These are phyloP conservation scores for Tylopilus balloui DNA, from an alignment of 768 basidiomycete species.

Conservation along the genomic window DNA sequence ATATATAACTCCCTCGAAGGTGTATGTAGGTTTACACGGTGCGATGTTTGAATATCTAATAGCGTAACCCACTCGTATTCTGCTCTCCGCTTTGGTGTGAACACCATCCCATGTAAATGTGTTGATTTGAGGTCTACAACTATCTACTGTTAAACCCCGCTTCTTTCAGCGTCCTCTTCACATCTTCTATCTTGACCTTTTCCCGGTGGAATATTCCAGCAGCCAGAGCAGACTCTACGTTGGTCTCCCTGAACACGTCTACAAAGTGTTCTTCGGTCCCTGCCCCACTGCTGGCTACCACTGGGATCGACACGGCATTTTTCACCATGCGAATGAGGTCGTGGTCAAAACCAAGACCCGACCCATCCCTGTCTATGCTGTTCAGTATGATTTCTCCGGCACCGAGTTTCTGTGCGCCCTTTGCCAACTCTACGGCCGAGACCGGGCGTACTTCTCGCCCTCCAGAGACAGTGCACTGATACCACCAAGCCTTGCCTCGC, in stretches of 20 bases:
- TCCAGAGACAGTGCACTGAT: slow-evolving; percentile 95
- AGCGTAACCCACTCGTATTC: slow-evolving; percentile 27
- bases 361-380: slow-evolving; percentile 95
- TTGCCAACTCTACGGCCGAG: slow-evolving; percentile 87
- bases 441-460: slow-evolving; percentile 80
- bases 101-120: neutral
- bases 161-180: slow-evolving; percentile 56
- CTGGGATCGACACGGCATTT: slow-evolving; percentile 76
- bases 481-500: slow-evolving; percentile 89
- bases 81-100: neutral
- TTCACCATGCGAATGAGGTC: slow-evolving; percentile 77
- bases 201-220: slow-evolving; percentile 95
- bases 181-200: slow-evolving; percentile 78
- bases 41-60: slow-evolving; percentile 25
- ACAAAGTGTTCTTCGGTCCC: slow-evolving; percentile 79
- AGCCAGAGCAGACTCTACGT: slow-evolving; percentile 87
- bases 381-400: slow-evolving; percentile 95
- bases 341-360: slow-evolving; percentile 86
- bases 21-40: slow-evolving; percentile 33
- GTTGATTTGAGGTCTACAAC: slow-evolving; percentile 4
- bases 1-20: slow-evolving; percentile 28
- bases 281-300: slow-evolving; percentile 93
- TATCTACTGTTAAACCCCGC: slow-evolving; percentile 49
- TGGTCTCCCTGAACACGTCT: slow-evolving; percentile 77
- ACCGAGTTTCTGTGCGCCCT: slow-evolving; percentile 85